Evolutionary conservation across 352 stramenopile genomes (phyloP).

Genomic region (Phytopythium helicoides): DNA sequence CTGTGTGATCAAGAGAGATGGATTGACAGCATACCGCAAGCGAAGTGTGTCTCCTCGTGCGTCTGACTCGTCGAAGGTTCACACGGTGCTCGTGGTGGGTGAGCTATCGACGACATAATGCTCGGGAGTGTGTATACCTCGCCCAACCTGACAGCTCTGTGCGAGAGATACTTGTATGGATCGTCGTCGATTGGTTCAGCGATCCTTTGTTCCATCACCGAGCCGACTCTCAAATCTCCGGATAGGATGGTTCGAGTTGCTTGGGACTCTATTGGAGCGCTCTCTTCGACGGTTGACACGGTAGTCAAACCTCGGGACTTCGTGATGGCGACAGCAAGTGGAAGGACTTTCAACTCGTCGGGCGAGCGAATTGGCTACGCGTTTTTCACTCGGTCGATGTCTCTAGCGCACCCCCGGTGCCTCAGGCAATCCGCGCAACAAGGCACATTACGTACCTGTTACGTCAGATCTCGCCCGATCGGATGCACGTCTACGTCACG

Average conservation of each 20-base stretch:
- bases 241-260: too few relatives aligned
- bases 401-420: too few relatives aligned
- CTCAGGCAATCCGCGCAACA: too few relatives aligned
- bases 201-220: background rate
- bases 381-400: too few relatives aligned
- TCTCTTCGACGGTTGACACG: background rate
- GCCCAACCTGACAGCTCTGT: background rate
- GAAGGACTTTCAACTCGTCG: slow-evolving; percentile 8
- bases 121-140: background rate
- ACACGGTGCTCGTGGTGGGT: background rate
- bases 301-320: slow-evolving; percentile 27
- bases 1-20: background rate
- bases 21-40: background rate
- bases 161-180: background rate
- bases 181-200: background rate
- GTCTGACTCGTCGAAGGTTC: background rate
- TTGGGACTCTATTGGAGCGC: background rate
- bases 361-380: slow-evolving; percentile 9
- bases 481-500: slow-evolving; percentile 8
- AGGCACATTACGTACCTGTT: too few relatives aligned
- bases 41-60: background rate
- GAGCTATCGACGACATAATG: background rate
- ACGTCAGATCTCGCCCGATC: background rate
- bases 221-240: background rate
- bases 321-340: slow-evolving; percentile 45